phyloP scores from a whole-genome alignment of 352 stramenopile genomes.

The Globisporangium perplexum region DNA sequence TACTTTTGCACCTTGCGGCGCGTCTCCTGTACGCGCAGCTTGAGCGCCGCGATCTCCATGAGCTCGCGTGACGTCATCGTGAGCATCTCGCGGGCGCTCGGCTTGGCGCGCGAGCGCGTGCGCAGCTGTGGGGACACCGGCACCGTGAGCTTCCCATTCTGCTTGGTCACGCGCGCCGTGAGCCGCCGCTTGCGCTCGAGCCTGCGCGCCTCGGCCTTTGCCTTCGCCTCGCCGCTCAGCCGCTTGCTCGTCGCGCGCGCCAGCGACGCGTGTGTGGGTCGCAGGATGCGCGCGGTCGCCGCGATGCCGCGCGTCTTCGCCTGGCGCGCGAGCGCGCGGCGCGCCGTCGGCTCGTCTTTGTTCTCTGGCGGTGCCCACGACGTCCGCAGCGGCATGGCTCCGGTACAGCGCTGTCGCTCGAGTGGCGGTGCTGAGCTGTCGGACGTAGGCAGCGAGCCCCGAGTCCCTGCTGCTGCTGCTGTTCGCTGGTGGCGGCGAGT shows the following conservation, averaged over 20 bases:
- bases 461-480: neutral
- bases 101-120: slow-evolving; percentile 21
- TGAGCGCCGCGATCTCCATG: slow-evolving; percentile 64
- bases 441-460: too few species aligned
- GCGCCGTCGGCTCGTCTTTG: slow-evolving; percentile 1
- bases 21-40: slow-evolving; percentile 45
- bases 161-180: slow-evolving; percentile 34
- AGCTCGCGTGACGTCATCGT: slow-evolving; percentile 70
- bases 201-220: slow-evolving; percentile 25
- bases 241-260: slow-evolving; percentile 34
- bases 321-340: slow-evolving; percentile 24
- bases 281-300: slow-evolving; percentile 51
- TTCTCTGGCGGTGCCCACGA: slow-evolving; percentile 4
- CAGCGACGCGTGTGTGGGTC: slow-evolving; percentile 51
- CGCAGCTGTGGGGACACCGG: slow-evolving; percentile 66
- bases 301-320: slow-evolving; percentile 50
- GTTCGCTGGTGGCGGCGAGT: neutral
- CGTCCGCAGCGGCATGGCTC: slow-evolving; percentile 7
- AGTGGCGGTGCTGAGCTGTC: too few species aligned
- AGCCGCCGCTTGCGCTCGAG: slow-evolving; percentile 25
- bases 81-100: slow-evolving; percentile 31
- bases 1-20: slow-evolving; percentile 62
- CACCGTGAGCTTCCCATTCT: slow-evolving; percentile 58
- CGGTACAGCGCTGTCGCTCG: neutral
- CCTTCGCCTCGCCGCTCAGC: slow-evolving; percentile 37